Conservation (phyloP, 768 basidiomycete species). For the Pulveroboletus sp. region DNA sequence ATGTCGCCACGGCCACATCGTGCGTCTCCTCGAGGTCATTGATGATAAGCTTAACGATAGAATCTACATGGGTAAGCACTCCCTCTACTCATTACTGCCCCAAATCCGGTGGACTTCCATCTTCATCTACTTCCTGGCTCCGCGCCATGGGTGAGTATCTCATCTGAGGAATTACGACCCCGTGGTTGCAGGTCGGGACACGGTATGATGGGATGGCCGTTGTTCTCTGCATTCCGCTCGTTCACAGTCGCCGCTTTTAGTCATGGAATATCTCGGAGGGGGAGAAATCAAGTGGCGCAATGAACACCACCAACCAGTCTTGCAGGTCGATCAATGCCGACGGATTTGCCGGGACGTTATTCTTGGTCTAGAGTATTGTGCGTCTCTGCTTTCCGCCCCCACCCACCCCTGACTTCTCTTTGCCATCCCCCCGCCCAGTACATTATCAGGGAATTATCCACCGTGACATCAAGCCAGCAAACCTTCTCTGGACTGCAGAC, state of each 20-base stretch:
- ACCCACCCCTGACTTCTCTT: slow-evolving; percentile 2
- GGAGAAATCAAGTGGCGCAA: slow-evolving; percentile 93
- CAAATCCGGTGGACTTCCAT: slow-evolving; percentile 13
- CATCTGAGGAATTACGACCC: slow-evolving; percentile 31
- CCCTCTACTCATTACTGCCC: slow-evolving; percentile 7
- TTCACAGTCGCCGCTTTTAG: slow-evolving; percentile 41
- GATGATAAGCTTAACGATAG: slow-evolving; percentile 86
- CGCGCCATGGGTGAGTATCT: slow-evolving; percentile 30
- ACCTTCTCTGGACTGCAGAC: slow-evolving; percentile 88
- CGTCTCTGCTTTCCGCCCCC: slow-evolving; percentile 30
- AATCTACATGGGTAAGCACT: slow-evolving; percentile 88
- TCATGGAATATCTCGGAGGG: slow-evolving; percentile 94
- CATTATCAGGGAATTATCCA: slow-evolving; percentile 99
- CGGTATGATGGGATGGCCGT: slow-evolving; percentile 27
- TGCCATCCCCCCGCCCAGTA: slow-evolving; percentile 47
- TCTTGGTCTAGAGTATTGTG: slow-evolving; percentile 92
- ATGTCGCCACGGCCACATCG: slow-evolving; percentile 85
- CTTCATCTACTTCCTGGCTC: slow-evolving; percentile 22
- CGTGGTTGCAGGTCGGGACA: slow-evolving; percentile 31
- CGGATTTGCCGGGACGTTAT: slow-evolving; percentile 91
- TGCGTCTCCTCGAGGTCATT: slow-evolving; percentile 89
- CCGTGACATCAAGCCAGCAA: slow-evolving; percentile 98
- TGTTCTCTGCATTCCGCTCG: slow-evolving; percentile 5
- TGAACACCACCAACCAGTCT: slow-evolving; percentile 60
- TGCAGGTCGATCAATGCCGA: slow-evolving; percentile 79